These are phyloP conservation scores for Candida ascalaphidarum DNA, from an alignment of 805 yeast species.

Conservation along the genomic window DNA sequence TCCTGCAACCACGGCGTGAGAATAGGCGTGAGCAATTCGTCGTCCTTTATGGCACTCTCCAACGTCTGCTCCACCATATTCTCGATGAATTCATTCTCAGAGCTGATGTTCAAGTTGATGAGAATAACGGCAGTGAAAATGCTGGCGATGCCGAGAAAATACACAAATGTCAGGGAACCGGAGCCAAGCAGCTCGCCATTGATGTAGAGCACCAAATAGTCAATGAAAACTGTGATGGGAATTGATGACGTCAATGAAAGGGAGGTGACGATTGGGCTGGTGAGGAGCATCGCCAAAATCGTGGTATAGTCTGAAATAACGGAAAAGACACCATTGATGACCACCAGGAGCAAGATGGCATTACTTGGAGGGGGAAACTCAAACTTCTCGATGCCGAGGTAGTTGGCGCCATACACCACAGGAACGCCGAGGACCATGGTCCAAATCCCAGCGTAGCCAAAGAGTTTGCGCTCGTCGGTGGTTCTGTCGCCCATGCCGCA, in stretches of 20 bases:
- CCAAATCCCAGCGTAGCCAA: constrained; percentile 38
- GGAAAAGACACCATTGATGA: constrained; percentile 14
- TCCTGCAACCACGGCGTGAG: constrained; percentile 35
- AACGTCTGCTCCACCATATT: constrained; percentile 40
- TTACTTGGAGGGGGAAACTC: constrained; percentile 31
- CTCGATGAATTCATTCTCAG: constrained; percentile 35
- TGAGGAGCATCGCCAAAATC: constrained; percentile 42
- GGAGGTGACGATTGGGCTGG: constrained; percentile 46
- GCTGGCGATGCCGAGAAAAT: constrained; percentile 39
- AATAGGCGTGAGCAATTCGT: constrained; percentile 38
- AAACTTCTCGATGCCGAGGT: constrained; percentile 31
- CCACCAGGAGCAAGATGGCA: constrained; percentile 22
- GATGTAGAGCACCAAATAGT: constrained; percentile 26
- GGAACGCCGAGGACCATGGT: constrained; percentile 35
- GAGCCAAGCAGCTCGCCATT: constrained; percentile 10
- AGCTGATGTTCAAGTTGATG: constrained; percentile 31
- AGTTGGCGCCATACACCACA: constrained; percentile 23
- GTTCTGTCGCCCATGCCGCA: constrained; percentile 35
- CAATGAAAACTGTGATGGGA: constrained; percentile 44
- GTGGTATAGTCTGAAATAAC: constrained; percentile 43
- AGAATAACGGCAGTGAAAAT: constrained; percentile 39
- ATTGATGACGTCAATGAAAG: constrained; percentile 44
- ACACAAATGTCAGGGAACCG: constrained; percentile 16
- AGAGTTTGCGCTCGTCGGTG: constrained; percentile 38
- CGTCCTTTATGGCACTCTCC: constrained; percentile 38